Evolutionary conservation across 1,284 basidiomycete genomes (phyloP).

Genomic region (Trichosporon coremiiforme): DNA sequence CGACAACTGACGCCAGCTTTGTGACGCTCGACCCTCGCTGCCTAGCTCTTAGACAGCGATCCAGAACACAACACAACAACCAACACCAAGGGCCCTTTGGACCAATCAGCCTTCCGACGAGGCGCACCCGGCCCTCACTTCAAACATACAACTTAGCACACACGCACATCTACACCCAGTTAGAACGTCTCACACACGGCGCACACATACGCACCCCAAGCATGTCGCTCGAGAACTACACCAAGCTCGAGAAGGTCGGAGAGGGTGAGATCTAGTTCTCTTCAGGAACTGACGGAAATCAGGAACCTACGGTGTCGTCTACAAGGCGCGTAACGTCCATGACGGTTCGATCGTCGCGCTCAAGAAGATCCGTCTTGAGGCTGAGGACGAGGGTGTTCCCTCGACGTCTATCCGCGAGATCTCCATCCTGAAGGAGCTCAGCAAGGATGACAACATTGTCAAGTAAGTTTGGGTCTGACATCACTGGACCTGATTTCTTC

Average conservation of each 20-base stretch:
- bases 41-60: background rate
- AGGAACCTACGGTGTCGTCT: conserved; percentile 99
- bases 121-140: background rate
- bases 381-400: conserved; percentile 91
- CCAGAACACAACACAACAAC: background rate
- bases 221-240: conserved; percentile 58
- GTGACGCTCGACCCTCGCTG: background rate
- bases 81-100: background rate
- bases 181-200: background rate
- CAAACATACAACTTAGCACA: background rate
- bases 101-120: background rate
- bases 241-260: conserved; percentile 80
- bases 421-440: conserved; percentile 89
- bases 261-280: conserved; percentile 51
- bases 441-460: conserved; percentile 91
- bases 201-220: background rate
- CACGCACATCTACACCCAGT: background rate
- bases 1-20: background rate
- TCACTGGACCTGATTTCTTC: background rate
- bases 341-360: conserved; percentile 82
- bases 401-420: conserved; percentile 98
- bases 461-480: conserved; percentile 52
- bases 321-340: conserved; percentile 80
- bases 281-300: background rate
- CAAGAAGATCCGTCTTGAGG: conserved; percentile 97